A percentile compares a stretch with the other conserved stretches of the same genome.
phyloP scores from a whole-genome alignment of 495 filamentous ascomycete genomes.

The Bacidia gigantensis region DNA sequence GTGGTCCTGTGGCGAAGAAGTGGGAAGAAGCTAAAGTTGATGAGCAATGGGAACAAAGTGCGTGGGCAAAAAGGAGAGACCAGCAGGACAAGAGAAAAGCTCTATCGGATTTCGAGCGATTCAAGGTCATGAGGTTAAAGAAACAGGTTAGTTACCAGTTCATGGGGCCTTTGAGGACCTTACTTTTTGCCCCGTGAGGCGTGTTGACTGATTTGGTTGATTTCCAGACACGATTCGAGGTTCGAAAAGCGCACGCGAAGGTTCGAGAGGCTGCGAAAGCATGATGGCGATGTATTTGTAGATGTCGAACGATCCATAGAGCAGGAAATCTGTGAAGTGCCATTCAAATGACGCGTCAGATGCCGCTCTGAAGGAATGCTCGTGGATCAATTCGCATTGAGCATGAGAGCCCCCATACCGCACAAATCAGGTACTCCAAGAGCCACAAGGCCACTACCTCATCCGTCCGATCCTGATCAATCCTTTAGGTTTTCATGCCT shows the following conservation, averaged over 20 bases:
- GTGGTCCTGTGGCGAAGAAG: constrained; percentile 61
- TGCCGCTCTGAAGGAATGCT: too few relatives aligned
- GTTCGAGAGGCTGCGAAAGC: constrained; percentile 44
- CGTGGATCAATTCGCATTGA: too few relatives aligned
- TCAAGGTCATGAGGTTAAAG: constrained; percentile 95
- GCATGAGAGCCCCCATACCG: too few relatives aligned
- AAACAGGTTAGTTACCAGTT: constrained; percentile 62
- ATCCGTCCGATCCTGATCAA: too few relatives aligned
- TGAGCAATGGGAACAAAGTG: constrained; percentile 73
- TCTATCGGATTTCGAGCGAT: constrained; percentile 96
- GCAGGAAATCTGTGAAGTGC: background rate
- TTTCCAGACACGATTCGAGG: constrained; percentile 69
- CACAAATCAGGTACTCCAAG: too few relatives aligned
- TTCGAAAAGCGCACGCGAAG: constrained; percentile 83
- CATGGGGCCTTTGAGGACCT: background rate
- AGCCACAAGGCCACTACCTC: too few relatives aligned
- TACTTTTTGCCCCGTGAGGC: background rate
- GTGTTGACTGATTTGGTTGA: constrained; percentile 15
- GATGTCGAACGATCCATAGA: background rate
- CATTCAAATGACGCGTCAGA: background rate
- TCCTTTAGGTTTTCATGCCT: too few relatives aligned
- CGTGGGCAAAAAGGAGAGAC: constrained; percentile 80
- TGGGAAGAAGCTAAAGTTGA: constrained; percentile 86
- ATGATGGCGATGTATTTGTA: constrained; percentile 19
- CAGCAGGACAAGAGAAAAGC: constrained; percentile 71